phyloP scores from a whole-genome alignment of 768 basidiomycete genomes.

The Kwoniella sp. region DNA sequence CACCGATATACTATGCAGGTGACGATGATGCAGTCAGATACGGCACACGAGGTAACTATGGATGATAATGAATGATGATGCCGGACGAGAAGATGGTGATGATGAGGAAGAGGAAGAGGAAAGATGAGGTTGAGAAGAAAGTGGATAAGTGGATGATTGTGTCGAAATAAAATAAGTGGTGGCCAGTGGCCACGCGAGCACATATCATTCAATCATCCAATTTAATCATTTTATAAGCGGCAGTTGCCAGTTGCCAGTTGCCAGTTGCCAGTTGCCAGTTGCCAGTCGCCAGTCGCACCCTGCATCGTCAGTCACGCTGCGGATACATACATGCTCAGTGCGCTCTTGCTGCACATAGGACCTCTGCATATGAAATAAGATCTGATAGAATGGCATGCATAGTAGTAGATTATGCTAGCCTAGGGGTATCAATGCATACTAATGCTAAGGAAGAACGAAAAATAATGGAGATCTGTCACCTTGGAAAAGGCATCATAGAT shows the following conservation, averaged over 20 bases:
- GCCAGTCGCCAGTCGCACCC: no score
- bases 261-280: no score
- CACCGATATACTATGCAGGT: not conserved
- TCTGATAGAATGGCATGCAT: no score
- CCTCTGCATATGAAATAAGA: no score
- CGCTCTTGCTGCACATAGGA: not conserved
- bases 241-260: no score
- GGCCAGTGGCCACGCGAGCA: not conserved
- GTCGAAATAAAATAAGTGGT: constrained; percentile 1
- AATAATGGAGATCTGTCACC: no score
- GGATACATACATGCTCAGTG: not conserved
- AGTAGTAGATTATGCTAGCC: not conserved
- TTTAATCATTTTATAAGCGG: no score
- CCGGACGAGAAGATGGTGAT: not conserved
- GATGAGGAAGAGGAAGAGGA: not conserved
- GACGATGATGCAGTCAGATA: not conserved
- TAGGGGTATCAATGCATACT: not conserved
- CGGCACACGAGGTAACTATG: not conserved
- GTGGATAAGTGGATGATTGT: not conserved
- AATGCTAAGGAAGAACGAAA: not conserved
- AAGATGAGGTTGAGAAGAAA: not conserved
- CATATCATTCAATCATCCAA: not conserved
- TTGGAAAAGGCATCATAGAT: no score
- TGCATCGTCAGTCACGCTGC: no score
- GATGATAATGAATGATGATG: not conserved